phyloP scores from a whole-genome alignment of 1,284 basidiomycete genomes.

The Rhodotorula mucilaginosa region DNA sequence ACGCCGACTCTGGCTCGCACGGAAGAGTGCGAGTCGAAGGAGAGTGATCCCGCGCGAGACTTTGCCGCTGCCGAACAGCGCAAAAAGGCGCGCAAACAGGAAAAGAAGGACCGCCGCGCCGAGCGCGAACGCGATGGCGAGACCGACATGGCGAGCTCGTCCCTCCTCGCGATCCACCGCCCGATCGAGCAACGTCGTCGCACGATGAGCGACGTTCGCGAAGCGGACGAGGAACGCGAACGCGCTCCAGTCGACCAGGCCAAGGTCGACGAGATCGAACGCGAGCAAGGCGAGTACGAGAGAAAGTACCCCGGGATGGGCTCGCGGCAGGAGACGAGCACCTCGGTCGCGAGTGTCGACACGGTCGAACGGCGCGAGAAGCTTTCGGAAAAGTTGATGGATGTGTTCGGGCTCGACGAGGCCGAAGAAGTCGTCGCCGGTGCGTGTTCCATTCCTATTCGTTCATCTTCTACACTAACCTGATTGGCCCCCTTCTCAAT shows the following conservation, averaged over 20 bases:
- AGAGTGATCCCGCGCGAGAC: neutral
- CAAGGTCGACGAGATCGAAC: conserved; percentile 44
- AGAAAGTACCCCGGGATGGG: conserved; percentile 13
- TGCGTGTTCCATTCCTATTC: conserved; percentile 48
- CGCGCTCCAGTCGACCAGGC: conserved; percentile 46
- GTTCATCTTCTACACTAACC: neutral
- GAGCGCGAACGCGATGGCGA: neutral
- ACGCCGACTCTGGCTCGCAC: conserved; percentile 2
- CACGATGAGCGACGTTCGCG: neutral
- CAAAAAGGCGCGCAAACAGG: neutral
- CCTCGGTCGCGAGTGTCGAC: conserved; percentile 63
- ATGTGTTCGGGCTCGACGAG: conserved; percentile 75
- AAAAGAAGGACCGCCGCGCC: neutral
- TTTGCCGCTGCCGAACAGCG: neutral
- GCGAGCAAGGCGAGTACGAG: conserved; percentile 61
- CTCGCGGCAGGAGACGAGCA: neutral
- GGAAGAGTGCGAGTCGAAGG: neutral
- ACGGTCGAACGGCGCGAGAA: conserved; percentile 65
- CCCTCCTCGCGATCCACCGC: conserved; percentile 78
- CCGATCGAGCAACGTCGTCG: conserved; percentile 58
- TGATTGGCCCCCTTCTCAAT: neutral
- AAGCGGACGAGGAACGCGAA: conserved; percentile 26
- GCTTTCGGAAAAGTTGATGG: conserved; percentile 76
- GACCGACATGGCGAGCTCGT: conserved; percentile 59
- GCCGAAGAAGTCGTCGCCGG: conserved; percentile 79